A percentile compares a stretch with the other conserved stretches of the same genome.
Evolutionary conservation across 495 filamentous ascomycete species (phyloP).

Genomic region (Aspergillus kassunensis): DNA sequence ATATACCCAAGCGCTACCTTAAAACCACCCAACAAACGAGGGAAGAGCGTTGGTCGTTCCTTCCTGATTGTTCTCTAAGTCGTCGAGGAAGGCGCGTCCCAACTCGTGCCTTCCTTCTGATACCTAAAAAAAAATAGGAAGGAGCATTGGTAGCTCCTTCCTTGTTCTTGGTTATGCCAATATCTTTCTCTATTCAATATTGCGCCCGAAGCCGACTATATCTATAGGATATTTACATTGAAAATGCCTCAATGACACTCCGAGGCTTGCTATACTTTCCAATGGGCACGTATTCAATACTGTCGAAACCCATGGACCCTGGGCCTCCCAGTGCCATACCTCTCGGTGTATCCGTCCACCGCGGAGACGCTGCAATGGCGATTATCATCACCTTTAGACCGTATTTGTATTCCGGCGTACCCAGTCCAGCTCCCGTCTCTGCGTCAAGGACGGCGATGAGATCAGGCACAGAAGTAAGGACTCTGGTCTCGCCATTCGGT

Average conservation of each 20-base stretch:
- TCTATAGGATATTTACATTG: not conserved
- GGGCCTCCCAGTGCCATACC: conserved; percentile 32
- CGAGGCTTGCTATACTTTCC: conserved; percentile 29
- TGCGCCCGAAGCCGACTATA: not conserved
- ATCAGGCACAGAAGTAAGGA: conserved; percentile 57
- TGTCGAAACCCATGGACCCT: conserved; percentile 32
- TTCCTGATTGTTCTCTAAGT: too few relatives aligned
- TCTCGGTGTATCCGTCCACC: conserved; percentile 46
- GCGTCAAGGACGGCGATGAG: conserved; percentile 58
- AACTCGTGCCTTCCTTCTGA: too few relatives aligned
- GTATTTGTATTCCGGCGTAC: conserved; percentile 59
- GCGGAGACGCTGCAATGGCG: conserved; percentile 52
- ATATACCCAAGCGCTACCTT: too few relatives aligned
- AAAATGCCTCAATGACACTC: conserved; percentile 29
- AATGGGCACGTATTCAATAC: conserved; percentile 26
- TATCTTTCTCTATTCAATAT: not conserved
- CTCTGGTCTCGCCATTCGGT: conserved; percentile 32
- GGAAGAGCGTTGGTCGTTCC: too few relatives aligned
- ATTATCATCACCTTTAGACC: conserved; percentile 55
- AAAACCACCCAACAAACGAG: too few relatives aligned
- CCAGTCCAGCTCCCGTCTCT: conserved; percentile 55
- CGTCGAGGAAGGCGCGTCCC: too few relatives aligned
- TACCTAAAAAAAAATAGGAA: too few relatives aligned
- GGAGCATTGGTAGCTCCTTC: too few relatives aligned
- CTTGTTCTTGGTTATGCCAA: too few relatives aligned